Evolutionary conservation across 176 grass and related monocot genomes (phyloP).

Genomic region (Musa acuminata): DNA sequence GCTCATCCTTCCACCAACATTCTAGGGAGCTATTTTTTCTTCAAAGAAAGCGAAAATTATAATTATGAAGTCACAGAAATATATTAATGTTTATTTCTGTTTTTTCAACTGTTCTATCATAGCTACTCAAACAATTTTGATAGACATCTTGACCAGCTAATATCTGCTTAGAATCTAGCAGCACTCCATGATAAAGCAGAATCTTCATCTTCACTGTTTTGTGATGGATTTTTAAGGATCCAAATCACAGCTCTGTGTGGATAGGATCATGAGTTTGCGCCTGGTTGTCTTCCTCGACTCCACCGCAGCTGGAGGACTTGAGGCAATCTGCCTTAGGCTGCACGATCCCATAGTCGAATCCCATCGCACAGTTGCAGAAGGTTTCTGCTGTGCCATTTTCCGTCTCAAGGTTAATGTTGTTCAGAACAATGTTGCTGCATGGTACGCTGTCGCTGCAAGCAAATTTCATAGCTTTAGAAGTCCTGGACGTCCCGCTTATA

Average conservation of each 20-base stretch:
- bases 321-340: slow-evolving; percentile 66
- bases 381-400: slow-evolving; percentile 39
- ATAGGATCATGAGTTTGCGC: neutral
- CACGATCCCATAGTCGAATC: slow-evolving; percentile 44
- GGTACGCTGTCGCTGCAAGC: slow-evolving; percentile 81
- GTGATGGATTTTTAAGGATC: neutral
- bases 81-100: too few species aligned
- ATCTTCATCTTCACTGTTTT: neutral
- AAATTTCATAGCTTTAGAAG: slow-evolving; percentile 51
- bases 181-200: too few species aligned
- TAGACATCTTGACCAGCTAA: too few species aligned
- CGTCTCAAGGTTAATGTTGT: slow-evolving; percentile 52
- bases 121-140: too few species aligned
- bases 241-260: neutral
- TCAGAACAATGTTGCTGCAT: slow-evolving; percentile 58
- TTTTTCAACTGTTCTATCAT: too few species aligned
- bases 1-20: too few species aligned
- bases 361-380: slow-evolving; percentile 77
- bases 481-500: slow-evolving; percentile 52
- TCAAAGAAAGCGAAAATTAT: too few species aligned
- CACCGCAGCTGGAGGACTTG: slow-evolving; percentile 34
- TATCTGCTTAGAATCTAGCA: too few species aligned
- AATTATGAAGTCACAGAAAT: too few species aligned
- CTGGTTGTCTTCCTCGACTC: neutral
- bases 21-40: too few species aligned